These are phyloP conservation scores for Polyporus arcularius DNA, from an alignment of 768 basidiomycete genomes.

Conservation along the genomic window DNA sequence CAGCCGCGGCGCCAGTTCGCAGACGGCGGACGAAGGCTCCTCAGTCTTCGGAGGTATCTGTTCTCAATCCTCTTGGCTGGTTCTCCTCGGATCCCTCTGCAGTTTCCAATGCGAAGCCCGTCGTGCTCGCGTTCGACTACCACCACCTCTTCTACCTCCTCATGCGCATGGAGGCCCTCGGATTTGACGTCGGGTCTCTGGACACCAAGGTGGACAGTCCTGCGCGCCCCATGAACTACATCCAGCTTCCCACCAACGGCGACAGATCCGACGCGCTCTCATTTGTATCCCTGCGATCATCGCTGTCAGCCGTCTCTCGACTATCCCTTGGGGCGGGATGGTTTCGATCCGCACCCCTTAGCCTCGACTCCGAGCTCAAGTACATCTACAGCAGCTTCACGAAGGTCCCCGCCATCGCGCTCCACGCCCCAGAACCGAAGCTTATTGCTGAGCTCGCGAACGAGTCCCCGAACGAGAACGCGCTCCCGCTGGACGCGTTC, in stretches of 20 bases:
- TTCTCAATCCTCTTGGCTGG: conserved; percentile 68
- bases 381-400: conserved; percentile 91
- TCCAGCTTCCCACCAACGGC: conserved; percentile 51
- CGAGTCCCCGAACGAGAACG: conserved; percentile 71
- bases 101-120: conserved; percentile 49
- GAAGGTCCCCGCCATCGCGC: conserved; percentile 76
- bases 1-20: conserved; percentile 57
- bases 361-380: conserved; percentile 73
- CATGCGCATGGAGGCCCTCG: conserved; percentile 81
- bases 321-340: conserved; percentile 73
- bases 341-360: conserved; percentile 67
- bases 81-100: conserved; percentile 41
- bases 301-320: conserved; percentile 72
- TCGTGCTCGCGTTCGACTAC: conserved; percentile 69
- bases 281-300: conserved; percentile 73
- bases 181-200: conserved; percentile 74
- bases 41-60: conserved; percentile 28
- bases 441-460: conserved; percentile 67
- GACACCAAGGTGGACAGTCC: conserved; percentile 76
- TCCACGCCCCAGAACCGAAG: conserved; percentile 65
- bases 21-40: conserved; percentile 43
- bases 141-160: conserved; percentile 89
- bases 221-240: conserved; percentile 75
- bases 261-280: conserved; percentile 78
- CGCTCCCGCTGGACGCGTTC: conserved; percentile 81